Percentiles rank a stretch among this genome's conserved stretches.
These are phyloP conservation scores for Corinectria fuckeliana DNA, from an alignment of 2,329 filamentous ascomycete genomes.

Conservation along the genomic window DNA sequence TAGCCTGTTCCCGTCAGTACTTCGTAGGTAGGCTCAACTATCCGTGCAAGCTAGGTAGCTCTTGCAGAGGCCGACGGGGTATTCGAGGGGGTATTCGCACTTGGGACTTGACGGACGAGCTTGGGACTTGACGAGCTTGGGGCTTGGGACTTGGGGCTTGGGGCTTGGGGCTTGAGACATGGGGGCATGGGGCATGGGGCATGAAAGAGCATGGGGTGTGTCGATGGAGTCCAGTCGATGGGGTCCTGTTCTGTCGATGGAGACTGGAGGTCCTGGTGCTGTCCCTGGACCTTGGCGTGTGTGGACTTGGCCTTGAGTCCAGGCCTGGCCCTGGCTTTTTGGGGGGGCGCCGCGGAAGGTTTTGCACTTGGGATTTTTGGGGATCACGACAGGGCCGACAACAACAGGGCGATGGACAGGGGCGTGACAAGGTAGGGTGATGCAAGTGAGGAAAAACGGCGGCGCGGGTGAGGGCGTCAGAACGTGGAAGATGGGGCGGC, in stretches of 20 bases:
- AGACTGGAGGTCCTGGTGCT: too few species aligned
- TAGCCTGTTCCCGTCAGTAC: slow-evolving; percentile 6
- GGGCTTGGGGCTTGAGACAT: not conserved
- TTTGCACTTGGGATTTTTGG: slow-evolving; percentile 36
- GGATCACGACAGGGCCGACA: slow-evolving; percentile 37
- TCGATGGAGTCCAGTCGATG: slow-evolving; percentile 2
- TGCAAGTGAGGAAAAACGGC: slow-evolving; percentile 39
- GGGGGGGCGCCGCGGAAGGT: slow-evolving; percentile 31
- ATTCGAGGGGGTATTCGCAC: too few species aligned
- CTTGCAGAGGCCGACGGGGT: not conserved
- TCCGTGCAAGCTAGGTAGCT: not conserved
- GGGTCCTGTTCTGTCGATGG: slow-evolving; percentile 7
- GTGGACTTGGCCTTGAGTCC: slow-evolving; percentile 20
- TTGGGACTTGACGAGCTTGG: not conserved
- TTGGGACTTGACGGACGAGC: not conserved
- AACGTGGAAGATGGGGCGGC: slow-evolving; percentile 31
- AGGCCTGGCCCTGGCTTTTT: slow-evolving; percentile 13
- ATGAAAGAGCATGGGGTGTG: slow-evolving; percentile 1
- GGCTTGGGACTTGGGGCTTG: slow-evolving; percentile 10
- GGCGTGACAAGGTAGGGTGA: slow-evolving; percentile 32
- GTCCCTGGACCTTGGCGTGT: slow-evolving; percentile 19
- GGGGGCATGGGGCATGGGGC: slow-evolving; percentile 1
- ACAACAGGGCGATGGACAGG: slow-evolving; percentile 23
- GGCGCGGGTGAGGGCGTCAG: slow-evolving; percentile 32
- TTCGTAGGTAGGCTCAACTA: not conserved